Conservation (phyloP, 2,329 filamentous ascomycete species). For the Ophiocordyceps camponoti-rufipedis region DNA sequence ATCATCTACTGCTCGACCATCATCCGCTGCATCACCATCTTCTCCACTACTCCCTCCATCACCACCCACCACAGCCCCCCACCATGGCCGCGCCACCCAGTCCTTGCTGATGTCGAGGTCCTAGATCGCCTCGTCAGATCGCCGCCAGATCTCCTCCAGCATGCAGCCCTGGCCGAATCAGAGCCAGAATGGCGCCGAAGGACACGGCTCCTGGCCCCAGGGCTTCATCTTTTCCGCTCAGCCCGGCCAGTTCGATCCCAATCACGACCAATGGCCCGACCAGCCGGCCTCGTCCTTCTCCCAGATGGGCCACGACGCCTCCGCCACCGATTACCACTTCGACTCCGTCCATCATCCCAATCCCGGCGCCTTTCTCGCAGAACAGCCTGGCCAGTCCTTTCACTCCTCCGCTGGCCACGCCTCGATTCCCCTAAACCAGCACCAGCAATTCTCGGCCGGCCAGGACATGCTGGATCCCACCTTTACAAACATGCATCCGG, state of each 20-base stretch:
- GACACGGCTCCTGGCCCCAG: conserved; percentile 16
- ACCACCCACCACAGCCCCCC: too few species aligned
- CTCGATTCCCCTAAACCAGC: conserved; percentile 9
- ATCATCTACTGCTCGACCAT: too few species aligned
- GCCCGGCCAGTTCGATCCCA: conserved; percentile 19
- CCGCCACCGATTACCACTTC: conserved; percentile 15
- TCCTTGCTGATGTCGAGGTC: background rate
- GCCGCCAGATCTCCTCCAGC: background rate
- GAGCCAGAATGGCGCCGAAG: conserved; percentile 18
- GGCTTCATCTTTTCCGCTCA: conserved; percentile 15
- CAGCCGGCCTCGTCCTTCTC: conserved; percentile 13
- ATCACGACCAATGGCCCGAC: conserved; percentile 17
- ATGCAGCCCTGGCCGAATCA: conserved; percentile 23
- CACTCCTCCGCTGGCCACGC: conserved; percentile 11
- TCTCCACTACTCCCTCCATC: too few species aligned
- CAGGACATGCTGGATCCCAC: conserved; percentile 19
- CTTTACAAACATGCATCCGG: conserved; percentile 18
- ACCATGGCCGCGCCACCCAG: background rate
- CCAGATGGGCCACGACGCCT: conserved; percentile 9
- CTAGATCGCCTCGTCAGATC: background rate
- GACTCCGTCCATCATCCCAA: conserved; percentile 11
- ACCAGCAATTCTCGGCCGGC: conserved; percentile 15
- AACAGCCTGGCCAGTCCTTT: conserved; percentile 11
- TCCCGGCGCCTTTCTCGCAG: conserved; percentile 14
- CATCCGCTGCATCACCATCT: too few species aligned